Conservation (phyloP, 1,284 basidiomycete genomes). For the Ceratobasidium sp. region DNA sequence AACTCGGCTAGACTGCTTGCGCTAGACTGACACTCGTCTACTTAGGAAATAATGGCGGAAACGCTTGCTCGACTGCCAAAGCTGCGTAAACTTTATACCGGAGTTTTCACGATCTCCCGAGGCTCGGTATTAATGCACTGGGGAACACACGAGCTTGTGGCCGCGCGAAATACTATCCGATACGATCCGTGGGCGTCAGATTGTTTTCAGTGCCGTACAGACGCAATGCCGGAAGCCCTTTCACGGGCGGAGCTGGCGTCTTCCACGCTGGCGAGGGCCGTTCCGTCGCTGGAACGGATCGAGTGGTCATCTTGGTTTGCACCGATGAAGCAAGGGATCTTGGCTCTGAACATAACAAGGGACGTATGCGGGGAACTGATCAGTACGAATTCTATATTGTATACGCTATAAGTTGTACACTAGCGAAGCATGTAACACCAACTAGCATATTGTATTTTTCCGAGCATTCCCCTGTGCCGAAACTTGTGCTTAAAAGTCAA, state of each 20-base stretch:
- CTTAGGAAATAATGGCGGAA: slow-evolving; percentile 24
- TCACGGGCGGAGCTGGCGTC: slow-evolving; percentile 15
- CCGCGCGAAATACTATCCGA: slow-evolving; percentile 9
- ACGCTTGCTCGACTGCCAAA: slow-evolving; percentile 20
- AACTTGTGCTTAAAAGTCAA: slow-evolving; percentile 19
- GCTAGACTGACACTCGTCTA: slow-evolving; percentile 9
- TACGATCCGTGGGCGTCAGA: slow-evolving; percentile 38
- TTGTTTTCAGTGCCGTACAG: slow-evolving; percentile 31
- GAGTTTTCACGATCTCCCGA: slow-evolving; percentile 37
- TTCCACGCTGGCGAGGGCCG: slow-evolving; percentile 12
- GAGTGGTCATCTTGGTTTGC: slow-evolving; percentile 38
- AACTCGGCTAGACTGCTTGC: slow-evolving; percentile 12
- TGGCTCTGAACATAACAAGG: slow-evolving; percentile 30
- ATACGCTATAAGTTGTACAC: slow-evolving; percentile 25
- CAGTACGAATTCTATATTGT: slow-evolving; percentile 10
- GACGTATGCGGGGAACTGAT: slow-evolving; percentile 24
- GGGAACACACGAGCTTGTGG: slow-evolving; percentile 23
- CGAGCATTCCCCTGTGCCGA: slow-evolving; percentile 13
- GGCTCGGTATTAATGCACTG: slow-evolving; percentile 36
- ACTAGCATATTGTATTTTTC: slow-evolving; percentile 18
- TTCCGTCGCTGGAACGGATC: slow-evolving; percentile 14
- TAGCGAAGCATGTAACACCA: slow-evolving; percentile 7
- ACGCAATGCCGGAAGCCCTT: slow-evolving; percentile 32
- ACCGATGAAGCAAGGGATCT: slow-evolving; percentile 33
- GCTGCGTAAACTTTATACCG: slow-evolving; percentile 34